These are phyloP conservation scores for Mortierella sp. DNA, from an alignment of 371 early-diverging fungal genomes.

Conservation along the genomic window DNA sequence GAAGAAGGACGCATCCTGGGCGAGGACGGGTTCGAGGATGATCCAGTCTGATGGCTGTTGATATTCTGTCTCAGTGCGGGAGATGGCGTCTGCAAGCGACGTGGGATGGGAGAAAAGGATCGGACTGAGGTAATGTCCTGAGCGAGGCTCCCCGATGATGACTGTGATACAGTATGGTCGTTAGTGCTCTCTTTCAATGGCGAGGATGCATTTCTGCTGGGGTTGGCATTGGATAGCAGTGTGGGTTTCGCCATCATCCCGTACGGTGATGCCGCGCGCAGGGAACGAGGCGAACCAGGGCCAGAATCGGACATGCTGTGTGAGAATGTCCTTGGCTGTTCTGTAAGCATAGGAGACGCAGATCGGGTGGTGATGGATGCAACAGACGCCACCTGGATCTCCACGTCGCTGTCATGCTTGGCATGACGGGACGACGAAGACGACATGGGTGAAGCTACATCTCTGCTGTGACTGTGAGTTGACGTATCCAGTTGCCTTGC, in stretches of 20 bases:
- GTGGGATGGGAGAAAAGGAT: slow-evolving; percentile 42
- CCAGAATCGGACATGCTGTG: neutral
- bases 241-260: slow-evolving; percentile 34
- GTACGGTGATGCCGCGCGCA: slow-evolving; percentile 29
- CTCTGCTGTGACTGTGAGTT: neutral
- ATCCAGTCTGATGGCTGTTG: neutral
- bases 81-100: slow-evolving; percentile 45
- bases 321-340: slow-evolving; percentile 8
- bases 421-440: slow-evolving; percentile 4
- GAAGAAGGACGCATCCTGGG: slow-evolving; percentile 11
- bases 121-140: slow-evolving; percentile 8
- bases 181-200: slow-evolving; percentile 23
- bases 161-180: neutral
- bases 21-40: slow-evolving; percentile 8
- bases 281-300: slow-evolving; percentile 14
- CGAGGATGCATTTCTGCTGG: slow-evolving; percentile 10
- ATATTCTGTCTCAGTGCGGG: slow-evolving; percentile 12
- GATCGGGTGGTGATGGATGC: slow-evolving; percentile 36
- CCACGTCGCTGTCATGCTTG: slow-evolving; percentile 52
- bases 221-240: slow-evolving; percentile 11
- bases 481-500: neutral
- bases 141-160: neutral
- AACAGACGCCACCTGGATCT: slow-evolving; percentile 48
- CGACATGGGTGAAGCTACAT: slow-evolving; percentile 15
- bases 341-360: slow-evolving; percentile 36